Evolutionary conservation across 2,329 filamentous ascomycete species (phyloP), one percentile per base, ranked within the genome.

Genomic region (Fusarium guadeloupense): DNA sequence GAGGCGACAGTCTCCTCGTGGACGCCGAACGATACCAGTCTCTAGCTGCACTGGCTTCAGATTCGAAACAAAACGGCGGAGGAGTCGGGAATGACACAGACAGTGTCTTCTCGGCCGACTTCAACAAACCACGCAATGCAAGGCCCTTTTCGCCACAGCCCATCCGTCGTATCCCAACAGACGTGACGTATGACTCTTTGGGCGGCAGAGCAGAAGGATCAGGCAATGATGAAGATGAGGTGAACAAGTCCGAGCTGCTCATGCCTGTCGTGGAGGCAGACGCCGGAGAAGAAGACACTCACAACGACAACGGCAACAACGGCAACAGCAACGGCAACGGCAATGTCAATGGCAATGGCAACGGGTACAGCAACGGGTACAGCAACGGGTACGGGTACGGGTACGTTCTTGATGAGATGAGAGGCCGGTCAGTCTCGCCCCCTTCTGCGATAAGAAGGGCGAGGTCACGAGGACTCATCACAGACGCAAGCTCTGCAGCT

Each of bases 141-240:
- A 72, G 86, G 26, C 85, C 85, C 0, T 89, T 89, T 65, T 86
- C 84, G 14, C 86, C 86, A 3, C 83, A 85, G 67, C 85, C 76
- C 20, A 79, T 79, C 37, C 72, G 78, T 9, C 71, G 77, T 2
- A 66, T 74, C 10, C 75, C 76, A 16, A 77, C 76, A 20, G 78
- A 77, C 30, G 77, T 80, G 28, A 76, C 77, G 25, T 74, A 71
- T 46, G 77, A 79, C 40, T 77, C 75, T 4, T 52, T 79, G 9
- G 71, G 71, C 8, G 74, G 70, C 2, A 61, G 69, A 21, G 31
- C 44, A 28, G 66, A 63, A 23, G 53, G 44, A 2, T 21, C 40
- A 31, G 58, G 56, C 13, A 52, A 66, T 3, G 66, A 68, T 21
- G 56, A 67, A 3, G 59, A 69, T 5, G 66, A 66, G n/a, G 9